Percentiles rank a stretch among this genome's conserved stretches.
Evolutionary conservation across 148 eudicot species (phyloP).

Genomic region (Spergularia bocconei): DNA sequence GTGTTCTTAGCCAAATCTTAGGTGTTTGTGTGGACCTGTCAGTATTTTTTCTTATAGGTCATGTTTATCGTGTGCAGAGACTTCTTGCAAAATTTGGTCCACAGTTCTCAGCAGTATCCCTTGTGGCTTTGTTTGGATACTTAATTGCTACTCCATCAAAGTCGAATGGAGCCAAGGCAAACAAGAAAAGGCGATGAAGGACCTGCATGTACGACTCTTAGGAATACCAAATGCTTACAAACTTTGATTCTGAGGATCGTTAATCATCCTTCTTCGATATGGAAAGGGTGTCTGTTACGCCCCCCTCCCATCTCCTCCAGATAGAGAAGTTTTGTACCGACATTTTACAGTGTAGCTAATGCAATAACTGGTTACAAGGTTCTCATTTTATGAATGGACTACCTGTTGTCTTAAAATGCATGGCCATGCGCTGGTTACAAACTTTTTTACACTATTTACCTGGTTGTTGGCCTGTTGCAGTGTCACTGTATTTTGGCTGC

Average conservation of each 20-base stretch:
- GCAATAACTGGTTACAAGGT: no score
- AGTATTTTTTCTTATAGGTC: background rate
- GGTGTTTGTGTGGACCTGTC: background rate
- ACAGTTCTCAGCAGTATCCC: slow-evolving; percentile 45
- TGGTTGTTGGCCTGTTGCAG: no score
- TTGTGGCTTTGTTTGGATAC: slow-evolving; percentile 41
- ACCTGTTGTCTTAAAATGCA: no score
- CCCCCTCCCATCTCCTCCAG: background rate
- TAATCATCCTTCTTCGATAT: background rate
- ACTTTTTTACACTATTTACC: no score
- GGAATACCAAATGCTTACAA: no score
- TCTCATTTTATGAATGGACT: no score
- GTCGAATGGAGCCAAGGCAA: slow-evolving; percentile 37
- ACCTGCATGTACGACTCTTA: background rate
- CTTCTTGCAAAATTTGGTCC: slow-evolving; percentile 42
- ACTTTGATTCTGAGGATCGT: no score
- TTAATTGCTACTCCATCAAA: slow-evolving; percentile 42
- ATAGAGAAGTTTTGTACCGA: slow-evolving; percentile 1
- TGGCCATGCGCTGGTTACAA: no score
- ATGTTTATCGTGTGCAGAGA: slow-evolving; percentile 33
- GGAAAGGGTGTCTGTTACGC: background rate
- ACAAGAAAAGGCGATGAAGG: slow-evolving; percentile 51
- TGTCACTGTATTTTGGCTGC: no score
- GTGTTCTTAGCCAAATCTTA: no score
- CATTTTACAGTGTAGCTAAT: background rate